These are phyloP conservation scores for Fraxinus albicans DNA, from an alignment of 305 asterid genomes.

Conservation along the genomic window DNA sequence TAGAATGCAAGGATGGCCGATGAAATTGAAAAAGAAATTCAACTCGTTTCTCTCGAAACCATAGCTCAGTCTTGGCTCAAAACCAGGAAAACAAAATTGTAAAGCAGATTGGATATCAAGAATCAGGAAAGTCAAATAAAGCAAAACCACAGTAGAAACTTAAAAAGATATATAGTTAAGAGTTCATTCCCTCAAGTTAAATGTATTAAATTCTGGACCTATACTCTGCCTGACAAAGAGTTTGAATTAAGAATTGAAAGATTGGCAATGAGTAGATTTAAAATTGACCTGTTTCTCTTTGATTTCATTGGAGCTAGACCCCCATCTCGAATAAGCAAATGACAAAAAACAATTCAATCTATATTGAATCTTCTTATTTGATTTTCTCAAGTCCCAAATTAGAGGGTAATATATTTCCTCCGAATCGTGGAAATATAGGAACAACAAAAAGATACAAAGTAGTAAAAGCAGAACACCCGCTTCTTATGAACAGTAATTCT, in stretches of 20 bases:
- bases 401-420: background rate
- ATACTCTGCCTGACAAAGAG: background rate
- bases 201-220: background rate
- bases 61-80: slow-evolving; percentile 2
- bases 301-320: background rate
- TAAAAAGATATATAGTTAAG: background rate
- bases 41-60: background rate
- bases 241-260: background rate
- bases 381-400: background rate
- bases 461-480: background rate
- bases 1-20: background rate
- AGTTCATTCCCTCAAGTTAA: background rate
- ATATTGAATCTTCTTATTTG: background rate
- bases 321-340: background rate
- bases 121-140: slow-evolving; percentile 10
- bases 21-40: background rate
- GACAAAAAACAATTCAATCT: background rate
- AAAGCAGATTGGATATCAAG: background rate
- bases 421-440: background rate
- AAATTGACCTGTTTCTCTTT: background rate
- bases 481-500: background rate
- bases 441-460: background rate
- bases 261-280: background rate
- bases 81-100: slow-evolving; percentile 18
- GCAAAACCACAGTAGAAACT: background rate